Conservation (phyloP, 805 yeast species). For the Cephaloascus albidus region DNA sequence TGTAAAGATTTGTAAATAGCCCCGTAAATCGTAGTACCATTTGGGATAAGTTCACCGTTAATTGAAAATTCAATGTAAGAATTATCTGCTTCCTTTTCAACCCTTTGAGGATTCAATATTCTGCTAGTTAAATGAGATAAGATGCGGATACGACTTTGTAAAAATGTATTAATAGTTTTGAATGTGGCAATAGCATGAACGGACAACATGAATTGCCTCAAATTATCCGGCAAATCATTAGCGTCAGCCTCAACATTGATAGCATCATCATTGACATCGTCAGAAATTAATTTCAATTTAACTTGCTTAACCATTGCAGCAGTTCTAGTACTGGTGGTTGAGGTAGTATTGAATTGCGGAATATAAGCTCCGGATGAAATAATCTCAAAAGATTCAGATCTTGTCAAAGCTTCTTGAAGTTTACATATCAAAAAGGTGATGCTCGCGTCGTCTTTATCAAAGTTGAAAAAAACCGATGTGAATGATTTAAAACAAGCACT, state of each 20-base stretch:
- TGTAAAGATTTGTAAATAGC: conserved; percentile 51
- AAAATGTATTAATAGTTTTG: conserved; percentile 37
- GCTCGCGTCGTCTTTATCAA: conserved; percentile 21
- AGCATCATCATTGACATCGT: conserved; percentile 10
- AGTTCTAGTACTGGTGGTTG: conserved; percentile 23
- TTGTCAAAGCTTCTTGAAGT: conserved; percentile 63
- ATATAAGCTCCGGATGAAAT: conserved; percentile 30
- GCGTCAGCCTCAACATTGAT: conserved; percentile 8
- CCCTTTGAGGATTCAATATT: conserved; percentile 32
- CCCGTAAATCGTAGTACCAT: conserved; percentile 68
- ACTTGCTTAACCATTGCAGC: conserved; percentile 66
- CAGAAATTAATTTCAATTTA: conserved; percentile 36
- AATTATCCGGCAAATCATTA: conserved; percentile 13
- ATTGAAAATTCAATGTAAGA: conserved; percentile 44
- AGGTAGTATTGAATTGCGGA: conserved; percentile 4
- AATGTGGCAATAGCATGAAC: conserved; percentile 58
- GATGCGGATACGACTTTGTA: conserved; percentile 29
- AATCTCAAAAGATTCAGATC: conserved; percentile 68
- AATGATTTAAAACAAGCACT: conserved; percentile 36
- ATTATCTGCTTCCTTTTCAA: conserved; percentile 26
- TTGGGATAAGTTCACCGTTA: conserved; percentile 48
- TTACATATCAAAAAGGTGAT: conserved; percentile 40
- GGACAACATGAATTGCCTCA: conserved; percentile 25
- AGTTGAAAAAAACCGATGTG: conserved; percentile 21
- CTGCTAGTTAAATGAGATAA: conserved; percentile 18